These are phyloP conservation scores for Phytophthora vignae DNA, from an alignment of 352 stramenopile species.

Conservation along the genomic window DNA sequence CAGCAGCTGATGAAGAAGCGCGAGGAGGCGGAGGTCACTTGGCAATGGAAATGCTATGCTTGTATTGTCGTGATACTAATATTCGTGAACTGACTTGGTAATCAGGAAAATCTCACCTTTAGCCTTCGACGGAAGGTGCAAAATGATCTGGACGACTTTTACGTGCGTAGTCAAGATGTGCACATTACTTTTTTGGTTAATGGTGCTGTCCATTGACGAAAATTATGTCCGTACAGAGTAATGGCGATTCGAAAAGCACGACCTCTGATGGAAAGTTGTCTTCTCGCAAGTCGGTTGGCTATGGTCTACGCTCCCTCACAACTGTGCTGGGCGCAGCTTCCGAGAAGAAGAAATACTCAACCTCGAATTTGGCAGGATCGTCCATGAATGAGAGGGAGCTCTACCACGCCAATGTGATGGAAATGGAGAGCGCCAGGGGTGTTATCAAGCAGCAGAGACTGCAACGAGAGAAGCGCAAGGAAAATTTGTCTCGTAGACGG, in stretches of 20 bases:
- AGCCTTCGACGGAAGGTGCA: conserved; percentile 62
- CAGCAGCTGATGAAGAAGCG: conserved; percentile 58
- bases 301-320: conserved; percentile 72
- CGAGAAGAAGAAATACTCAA: conserved; percentile 40
- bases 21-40: conserved; percentile 47
- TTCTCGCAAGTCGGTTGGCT: conserved; percentile 62
- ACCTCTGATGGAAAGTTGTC: conserved; percentile 20
- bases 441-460: conserved; percentile 63
- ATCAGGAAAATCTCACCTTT: conserved; percentile 54
- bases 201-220: conserved; percentile 4
- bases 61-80: neutral
- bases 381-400: conserved; percentile 40
- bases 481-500: conserved; percentile 52
- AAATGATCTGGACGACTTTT: conserved; percentile 66
- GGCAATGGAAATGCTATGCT: neutral
- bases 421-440: conserved; percentile 30
- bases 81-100: neutral
- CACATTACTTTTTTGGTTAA: conserved; percentile 1
- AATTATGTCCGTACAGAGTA: conserved; percentile 10
- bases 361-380: conserved; percentile 25
- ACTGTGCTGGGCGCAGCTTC: conserved; percentile 44
- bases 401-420: conserved; percentile 30
- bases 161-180: conserved; percentile 40
- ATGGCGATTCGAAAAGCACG: conserved; percentile 6
- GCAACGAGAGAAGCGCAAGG: conserved; percentile 62